phyloP scores from a whole-genome alignment of 768 basidiomycete species.

The Nidularia pulvinata region DNA sequence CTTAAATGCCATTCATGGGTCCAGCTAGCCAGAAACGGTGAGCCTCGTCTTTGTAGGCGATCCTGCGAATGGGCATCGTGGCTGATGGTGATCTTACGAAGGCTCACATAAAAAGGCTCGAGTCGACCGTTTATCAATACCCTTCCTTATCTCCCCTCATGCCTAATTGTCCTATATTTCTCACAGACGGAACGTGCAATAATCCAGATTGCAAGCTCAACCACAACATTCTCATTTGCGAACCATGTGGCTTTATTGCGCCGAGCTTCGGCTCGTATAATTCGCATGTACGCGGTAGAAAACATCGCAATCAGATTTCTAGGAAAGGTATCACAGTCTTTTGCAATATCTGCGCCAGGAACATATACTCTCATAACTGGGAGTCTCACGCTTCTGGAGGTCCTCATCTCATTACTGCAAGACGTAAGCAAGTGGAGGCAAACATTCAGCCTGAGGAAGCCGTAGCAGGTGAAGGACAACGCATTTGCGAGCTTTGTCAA shows the following conservation, averaged over 20 bases:
- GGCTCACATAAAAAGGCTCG: too few relatives aligned
- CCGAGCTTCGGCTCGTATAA: slow-evolving; percentile 11
- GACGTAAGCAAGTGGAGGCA: slow-evolving; percentile 13
- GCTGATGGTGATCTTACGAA: too few relatives aligned
- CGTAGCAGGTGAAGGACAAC: slow-evolving; percentile 5
- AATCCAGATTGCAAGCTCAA: slow-evolving; percentile 20
- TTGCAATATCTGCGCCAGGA: slow-evolving; percentile 28
- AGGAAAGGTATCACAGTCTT: slow-evolving; percentile 13
- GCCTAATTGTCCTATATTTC: slow-evolving; percentile 27
- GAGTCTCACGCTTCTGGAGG: slow-evolving; percentile 9
- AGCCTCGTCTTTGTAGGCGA: too few relatives aligned
- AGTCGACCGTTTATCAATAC: too few relatives aligned
- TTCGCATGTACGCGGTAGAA: slow-evolving; percentile 22
- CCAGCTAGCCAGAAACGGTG: too few relatives aligned
- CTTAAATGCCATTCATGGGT: too few relatives aligned
- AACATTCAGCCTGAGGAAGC: slow-evolving; percentile 26
- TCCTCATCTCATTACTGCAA: slow-evolving; percentile 8
- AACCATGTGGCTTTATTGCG: slow-evolving; percentile 34
- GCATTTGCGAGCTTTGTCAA: slow-evolving; percentile 26
- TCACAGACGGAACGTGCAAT: slow-evolving; percentile 31
- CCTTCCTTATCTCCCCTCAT: too few relatives aligned
- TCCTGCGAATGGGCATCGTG: too few relatives aligned
- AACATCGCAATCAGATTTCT: slow-evolving; percentile 22
- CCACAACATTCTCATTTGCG: slow-evolving; percentile 37
- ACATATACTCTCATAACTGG: slow-evolving; percentile 16